Base-by-base conservation (phyloP, 2,329 filamentous ascomycete genomes). In the Fusarium tricinctum region DNA sequence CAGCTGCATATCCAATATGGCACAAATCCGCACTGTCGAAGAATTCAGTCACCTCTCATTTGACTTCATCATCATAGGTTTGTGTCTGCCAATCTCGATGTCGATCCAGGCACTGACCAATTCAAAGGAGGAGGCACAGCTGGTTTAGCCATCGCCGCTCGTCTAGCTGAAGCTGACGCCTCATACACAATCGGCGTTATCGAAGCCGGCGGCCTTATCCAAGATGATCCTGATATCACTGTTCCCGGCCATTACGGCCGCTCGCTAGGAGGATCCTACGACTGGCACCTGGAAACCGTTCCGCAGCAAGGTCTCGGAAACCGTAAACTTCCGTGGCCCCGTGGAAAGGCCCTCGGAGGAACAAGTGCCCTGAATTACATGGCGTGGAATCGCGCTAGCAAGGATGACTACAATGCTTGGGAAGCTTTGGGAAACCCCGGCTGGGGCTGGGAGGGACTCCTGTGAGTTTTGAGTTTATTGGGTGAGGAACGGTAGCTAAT, bases 331-430 rank as follows among this genome's bases (percentile, higher is more conserved):
- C 69, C 78, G 12, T 83, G 79, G 78, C 78, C 80, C 1, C 74
- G 82, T 15, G 83, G 83, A 8, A 83, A 78, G 58, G 84, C 87
- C 1, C 81, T 92, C 0, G 90, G 90, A 19, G 90, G 90, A 8
- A 88, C 88, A 8, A 86, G 83, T 17, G 85, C 85, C 0, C 81
- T 90, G 47, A 89, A 89, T 66, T 86, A 85, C 65, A 85, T 88
- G 84, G 84, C 86, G 47, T 82, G 81, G 79, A 81, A 81, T 53
- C 80, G 83, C 32, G 84, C 81, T 8, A 80, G 78, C 48, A 77
- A 72, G 35, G 79, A 79, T 35, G 85, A 88, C 44, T 85, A 86
- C 45, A 83, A 90, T 74, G 81, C 81, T 0, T 90, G 88, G 88
- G 83, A 82, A 46, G 75, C 79, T 30, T 75, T 90, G 12, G 88